A percentile compares a stretch with the other conserved stretches of the same genome.
Conservation (phyloP, 768 basidiomycete genomes). For the Pleurotus tuoliensis region DNA sequence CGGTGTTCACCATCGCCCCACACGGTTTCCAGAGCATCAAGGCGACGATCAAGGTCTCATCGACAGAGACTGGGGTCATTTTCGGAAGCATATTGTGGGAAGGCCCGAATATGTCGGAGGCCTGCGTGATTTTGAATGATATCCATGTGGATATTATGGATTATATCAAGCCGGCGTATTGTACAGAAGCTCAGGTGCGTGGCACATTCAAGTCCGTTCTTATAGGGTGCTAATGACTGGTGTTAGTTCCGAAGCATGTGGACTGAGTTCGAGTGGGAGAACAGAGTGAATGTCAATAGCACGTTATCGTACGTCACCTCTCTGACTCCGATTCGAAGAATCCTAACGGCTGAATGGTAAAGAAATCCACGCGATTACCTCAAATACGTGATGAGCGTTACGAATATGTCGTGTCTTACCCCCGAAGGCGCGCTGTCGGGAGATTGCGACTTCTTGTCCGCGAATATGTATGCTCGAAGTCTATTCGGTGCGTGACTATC, state of each 20-base stretch:
- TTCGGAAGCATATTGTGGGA: conserved; percentile 99
- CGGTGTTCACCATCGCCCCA: conserved; percentile 89
- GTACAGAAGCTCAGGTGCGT: conserved; percentile 86
- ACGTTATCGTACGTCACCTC: conserved; percentile 62
- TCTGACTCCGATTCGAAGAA: not conserved
- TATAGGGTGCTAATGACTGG: too few relatives aligned
- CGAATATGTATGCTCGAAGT: conserved; percentile 94
- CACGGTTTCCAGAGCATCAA: conserved; percentile 99
- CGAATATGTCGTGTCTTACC: conserved; percentile 97
- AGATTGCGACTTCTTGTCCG: conserved; percentile 95
- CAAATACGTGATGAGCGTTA: conserved; percentile 91
- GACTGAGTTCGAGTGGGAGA: conserved; percentile 99
- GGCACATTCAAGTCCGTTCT: too few relatives aligned
- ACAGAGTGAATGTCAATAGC: conserved; percentile 91
- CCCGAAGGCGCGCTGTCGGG: conserved; percentile 93
- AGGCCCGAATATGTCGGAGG: conserved; percentile 80
- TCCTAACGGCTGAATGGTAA: not conserved
- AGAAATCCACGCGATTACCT: conserved; percentile 89
- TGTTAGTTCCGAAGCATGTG: conserved; percentile 92
- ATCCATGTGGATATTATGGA: conserved; percentile 99
- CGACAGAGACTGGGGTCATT: conserved; percentile 97
- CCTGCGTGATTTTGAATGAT: conserved; percentile 92
- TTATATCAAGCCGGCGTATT: conserved; percentile 94
- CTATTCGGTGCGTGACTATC: conserved; percentile 70
- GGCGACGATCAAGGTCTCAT: conserved; percentile 97